Evolutionary conservation across 345 rosid genomes (phyloP).

Genomic region (Salix udensis): DNA sequence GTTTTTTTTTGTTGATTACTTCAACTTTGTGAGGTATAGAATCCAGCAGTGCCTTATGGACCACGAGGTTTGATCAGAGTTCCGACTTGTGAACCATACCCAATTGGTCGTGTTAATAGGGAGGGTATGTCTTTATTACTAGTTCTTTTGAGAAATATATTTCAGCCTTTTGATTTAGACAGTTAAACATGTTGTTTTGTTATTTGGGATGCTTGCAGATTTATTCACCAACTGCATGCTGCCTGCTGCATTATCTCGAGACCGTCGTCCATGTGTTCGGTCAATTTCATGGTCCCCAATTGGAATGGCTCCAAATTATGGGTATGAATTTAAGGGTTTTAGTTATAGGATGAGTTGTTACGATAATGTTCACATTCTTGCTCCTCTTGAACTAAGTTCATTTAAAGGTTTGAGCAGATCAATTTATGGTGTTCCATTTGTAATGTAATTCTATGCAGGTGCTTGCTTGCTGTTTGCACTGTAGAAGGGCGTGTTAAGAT

Average conservation of each 20-base stretch:
- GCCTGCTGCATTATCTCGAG: conserved; percentile 62
- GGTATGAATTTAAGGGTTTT: conserved; percentile 39
- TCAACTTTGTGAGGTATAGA: conserved; percentile 29
- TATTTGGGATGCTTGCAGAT: conserved; percentile 36
- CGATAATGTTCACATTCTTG: not conserved
- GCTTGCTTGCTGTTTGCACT: conserved; percentile 85
- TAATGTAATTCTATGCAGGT: conserved; percentile 38
- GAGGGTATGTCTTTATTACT: conserved; percentile 42
- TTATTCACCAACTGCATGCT: conserved; percentile 55
- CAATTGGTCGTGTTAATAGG: conserved; percentile 52
- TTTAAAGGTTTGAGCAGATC: not conserved
- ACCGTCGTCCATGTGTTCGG: conserved; percentile 58
- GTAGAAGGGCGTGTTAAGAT: conserved; percentile 78
- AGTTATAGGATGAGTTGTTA: not conserved
- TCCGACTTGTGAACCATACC: conserved; percentile 49
- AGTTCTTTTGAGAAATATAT: not conserved
- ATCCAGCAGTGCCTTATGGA: conserved; percentile 79
- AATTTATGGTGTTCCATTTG: not conserved
- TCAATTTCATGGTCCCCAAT: conserved; percentile 89
- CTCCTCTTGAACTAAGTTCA: not conserved
- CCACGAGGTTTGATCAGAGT: conserved; percentile 75
- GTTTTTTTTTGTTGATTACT: not conserved
- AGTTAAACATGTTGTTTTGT: not conserved
- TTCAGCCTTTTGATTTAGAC: not conserved
- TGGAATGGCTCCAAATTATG: conserved; percentile 82